Evolutionary conservation across 2,329 filamentous ascomycete species (phyloP), one percentile per base, ranked within the genome.

Genomic region (Cercospora sp.): DNA sequence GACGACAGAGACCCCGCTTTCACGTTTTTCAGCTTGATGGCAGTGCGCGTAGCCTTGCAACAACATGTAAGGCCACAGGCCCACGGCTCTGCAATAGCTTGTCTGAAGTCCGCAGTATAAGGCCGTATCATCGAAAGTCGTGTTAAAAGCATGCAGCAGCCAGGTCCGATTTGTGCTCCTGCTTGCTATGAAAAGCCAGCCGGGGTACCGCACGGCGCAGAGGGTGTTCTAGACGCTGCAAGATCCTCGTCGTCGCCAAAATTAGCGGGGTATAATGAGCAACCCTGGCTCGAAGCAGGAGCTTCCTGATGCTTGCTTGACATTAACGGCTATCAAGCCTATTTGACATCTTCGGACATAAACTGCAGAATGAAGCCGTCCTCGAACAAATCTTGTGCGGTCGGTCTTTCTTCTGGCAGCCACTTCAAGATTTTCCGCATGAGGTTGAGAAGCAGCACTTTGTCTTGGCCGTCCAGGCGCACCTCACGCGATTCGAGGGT

Each of bases 361-460:
- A 55, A 55, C 4, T 55, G 49, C 10, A 28, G 24, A 26, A 55
- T 55, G 49, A 55, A 55, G 3, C 59, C 62, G 18, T 75, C 72
- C 6, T 72, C 65, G 60, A 71, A 69, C n/a, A 76, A 61, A 28
- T 74, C 70, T 37, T 69, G 53, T 21, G 73, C 72, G 12, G 69
- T 69, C 24, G 71, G 68, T 28, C 74, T 37, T 51, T 75, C 70
- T 66, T 75, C 72, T 32, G 73, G 73, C 58, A 78, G 71, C 79
- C 79, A 81, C 58, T 77, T 76, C 60, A 81, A 55, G 75, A 81
- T 81, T 63, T 78, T 81, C 7, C 74, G 73, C 62, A 81, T 72
- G 7, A 81, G 63, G 1, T 68, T 65, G 7, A 81, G 49, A 68
- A 81, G 79, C 3, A 9, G 59, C 3, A 70, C 74, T 63, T 72